Base-by-base conservation (phyloP, 2,329 filamentous ascomycete species). In the Chaetomiaceae sp. region DNA sequence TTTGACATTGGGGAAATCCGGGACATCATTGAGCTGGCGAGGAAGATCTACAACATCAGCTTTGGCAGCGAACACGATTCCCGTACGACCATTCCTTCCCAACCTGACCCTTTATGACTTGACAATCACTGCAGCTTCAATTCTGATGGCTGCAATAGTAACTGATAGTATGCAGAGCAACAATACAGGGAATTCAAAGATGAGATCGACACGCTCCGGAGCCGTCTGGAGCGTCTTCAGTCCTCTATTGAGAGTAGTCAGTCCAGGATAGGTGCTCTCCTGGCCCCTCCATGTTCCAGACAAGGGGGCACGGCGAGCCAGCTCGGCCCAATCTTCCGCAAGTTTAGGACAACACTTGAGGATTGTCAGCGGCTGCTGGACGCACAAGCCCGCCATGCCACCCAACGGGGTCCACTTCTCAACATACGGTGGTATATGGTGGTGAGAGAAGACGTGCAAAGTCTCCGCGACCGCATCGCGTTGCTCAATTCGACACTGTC, bases 381-480 rank as follows among this genome's bases (percentile, higher is more conserved):
- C 13, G 34, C 44, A 16, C 21, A 31, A 4, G 5, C 21, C 8
- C 10, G 33, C 9, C 45, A 44, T 45, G 44, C 38, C 3, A n/a
- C 13, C 13, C 33, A 17, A 1, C 40, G 33, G 10, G 53, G 53
- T 6, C 40, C 55, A 17, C 2, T 48, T 1, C 35, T 17, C 48
- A 57, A 57, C 17, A 31, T 50, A 12, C 44, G 43, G 17, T 57
- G 53, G 53, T 48, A 45, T 25, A 23, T 57, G 19, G 19, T 33
- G 17, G 52, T 53, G 27, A 53, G 47, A 21, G 52, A 57, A 23
- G 55, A 57, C 8, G 38, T 57, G 14, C 17, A 41, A 8, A 53
- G 50, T 23, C 42, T 46, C 16, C 44, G 55, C 13, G 55, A 57
- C 39, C 55, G 55, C 31, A 55, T 57, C 25, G 47, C 55, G 5